Percentiles rank a stretch among this genome's conserved stretches.
These are phyloP conservation scores for Elsinoe perseae DNA, from an alignment of 2,329 filamentous ascomycete species.

Conservation along the genomic window DNA sequence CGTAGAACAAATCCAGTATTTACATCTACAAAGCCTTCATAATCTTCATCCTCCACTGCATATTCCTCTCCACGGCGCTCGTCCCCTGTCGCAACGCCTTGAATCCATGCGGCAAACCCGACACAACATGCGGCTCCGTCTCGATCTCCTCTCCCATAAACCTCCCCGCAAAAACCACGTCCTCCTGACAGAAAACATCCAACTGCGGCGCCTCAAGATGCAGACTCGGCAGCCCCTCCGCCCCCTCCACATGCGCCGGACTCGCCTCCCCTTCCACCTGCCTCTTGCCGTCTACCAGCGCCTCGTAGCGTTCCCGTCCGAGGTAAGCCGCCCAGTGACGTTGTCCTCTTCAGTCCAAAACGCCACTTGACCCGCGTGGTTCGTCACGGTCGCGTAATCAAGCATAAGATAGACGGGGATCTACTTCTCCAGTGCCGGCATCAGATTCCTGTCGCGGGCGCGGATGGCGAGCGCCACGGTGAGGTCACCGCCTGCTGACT, in stretches of 20 bases:
- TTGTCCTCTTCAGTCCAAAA: conserved; percentile 35
- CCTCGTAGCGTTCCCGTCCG: neutral
- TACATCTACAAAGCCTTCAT: conserved; percentile 10
- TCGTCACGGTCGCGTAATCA: conserved; percentile 36
- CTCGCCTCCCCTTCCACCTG: conserved; percentile 22
- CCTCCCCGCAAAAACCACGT: conserved; percentile 34
- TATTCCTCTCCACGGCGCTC: conserved; percentile 12
- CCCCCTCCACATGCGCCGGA: conserved; percentile 21
- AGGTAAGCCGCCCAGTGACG: conserved; percentile 38
- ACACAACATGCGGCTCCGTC: conserved; percentile 40
- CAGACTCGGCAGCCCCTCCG: conserved; percentile 35
- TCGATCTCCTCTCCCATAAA: conserved; percentile 38
- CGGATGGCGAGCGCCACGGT: conserved; percentile 21
- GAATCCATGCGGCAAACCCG: conserved; percentile 37
- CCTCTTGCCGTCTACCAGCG: conserved; percentile 23
- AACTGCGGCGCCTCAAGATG: conserved; percentile 40
- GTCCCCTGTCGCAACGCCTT: conserved; percentile 25
- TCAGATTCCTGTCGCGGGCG: conserved; percentile 21
- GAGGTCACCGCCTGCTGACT: conserved; percentile 33
- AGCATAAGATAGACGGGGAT: conserved; percentile 44
- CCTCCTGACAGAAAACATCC: conserved; percentile 40
- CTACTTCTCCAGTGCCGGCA: conserved; percentile 26
- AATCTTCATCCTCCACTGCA: conserved; percentile 10
- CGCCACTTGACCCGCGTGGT: conserved; percentile 29
- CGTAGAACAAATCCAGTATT: neutral